Evolutionary conservation across 1,284 basidiomycete genomes (phyloP), one percentile per base, ranked within the genome.

Genomic region (Earliella scabrosa): DNA sequence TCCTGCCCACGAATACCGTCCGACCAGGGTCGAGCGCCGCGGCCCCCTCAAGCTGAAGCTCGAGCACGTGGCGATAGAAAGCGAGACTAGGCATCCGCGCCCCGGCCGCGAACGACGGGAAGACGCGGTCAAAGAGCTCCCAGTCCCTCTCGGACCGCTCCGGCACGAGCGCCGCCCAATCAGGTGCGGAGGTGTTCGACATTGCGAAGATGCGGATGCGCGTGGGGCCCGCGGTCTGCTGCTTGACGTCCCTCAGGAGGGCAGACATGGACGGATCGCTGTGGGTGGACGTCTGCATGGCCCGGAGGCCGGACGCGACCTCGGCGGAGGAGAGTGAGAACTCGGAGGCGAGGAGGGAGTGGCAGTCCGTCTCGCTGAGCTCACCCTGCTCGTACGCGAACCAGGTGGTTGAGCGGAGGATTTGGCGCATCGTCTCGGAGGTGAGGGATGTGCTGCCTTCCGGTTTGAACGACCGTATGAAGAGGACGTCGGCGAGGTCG

Each of bases 1-100:
- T 80, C 71, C 83, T 82, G 54, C 85, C 83, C n/a, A 86, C 75
- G 60, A 85, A 85, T 14, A 82, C 73, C 2, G 76, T 74, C 6
- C 66, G 65, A 0, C 56, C 56, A 2, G 82, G 78, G 52, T 83
- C 76, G 21, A 75, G 60, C 4, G 72, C 73, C 3, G 76, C 76
- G 24, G 71, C 62, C n/a, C n/a, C n/a, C n/a, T n/a, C n/a, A n/a
- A n/a, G n/a, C n/a, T n/a, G n/a, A n/a, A n/a, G n/a, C 14, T 68
- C 63, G 13, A 85, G 63, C n/a, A 85, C 81, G 52, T 79, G 73
- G 49, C 70, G 72, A 66, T 79, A 85, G 63, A 83, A 83, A 0
- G 77, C 76, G 31, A 83, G 75, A 60, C 81, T 75, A 9, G 82
- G 82, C 61, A 83, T 83, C 39, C 82, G 77, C 63, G 78, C 77